Base-by-base conservation (phyloP, 768 basidiomycete genomes). In the Suillus hirtellus region DNA sequence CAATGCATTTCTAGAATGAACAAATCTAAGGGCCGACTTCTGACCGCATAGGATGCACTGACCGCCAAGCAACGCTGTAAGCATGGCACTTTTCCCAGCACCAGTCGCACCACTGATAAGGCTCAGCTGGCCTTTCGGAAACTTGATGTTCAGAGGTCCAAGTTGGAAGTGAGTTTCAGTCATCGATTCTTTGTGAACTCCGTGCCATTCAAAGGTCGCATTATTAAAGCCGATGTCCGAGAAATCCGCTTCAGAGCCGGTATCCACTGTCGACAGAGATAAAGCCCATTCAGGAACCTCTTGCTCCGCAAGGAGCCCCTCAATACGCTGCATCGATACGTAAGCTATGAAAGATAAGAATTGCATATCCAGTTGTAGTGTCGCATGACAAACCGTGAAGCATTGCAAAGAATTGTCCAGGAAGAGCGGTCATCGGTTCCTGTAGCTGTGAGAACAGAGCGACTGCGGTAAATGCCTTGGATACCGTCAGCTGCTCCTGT, bases 211-310 rank as follows among this genome's bases (percentile, higher is more conserved):
- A 65, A 89, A 89, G 0, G 74, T 72, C 6, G 87, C 88, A 24
- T 78, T 70, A 3, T 75, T 71, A 68, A 89, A 89, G 1, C 88
- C 88, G 38, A 87, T 74, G 34, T 74, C 67, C 3, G 58, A 37
- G 34, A n/a, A 40, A 47, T 65, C 49, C 37, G 38, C 19, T 24
- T 35, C 63, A 60, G 47, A 53, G 12, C 58, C 46, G 15, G 46
- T 27, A 47, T 66, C 59, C 0, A 72, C 62, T 8, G 74, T 71
- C 63, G 84, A 83, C 47, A 93, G 75, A 1, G 88, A 84, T 3
- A 87, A 89, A 1, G 90, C 92, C 89, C 89, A 92, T 38, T 84
- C 84, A 0, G 89, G 87, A 2, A 94, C 89, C 71, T 95, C 92
- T 19, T 84, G 83, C 72, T 93, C 92, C 5, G 77, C 77, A 1